A percentile compares a stretch with the other conserved stretches of the same genome.
Evolutionary conservation across 202 grass and related monocot genomes (phyloP).

Genomic region (Brachypodium distachyon): DNA sequence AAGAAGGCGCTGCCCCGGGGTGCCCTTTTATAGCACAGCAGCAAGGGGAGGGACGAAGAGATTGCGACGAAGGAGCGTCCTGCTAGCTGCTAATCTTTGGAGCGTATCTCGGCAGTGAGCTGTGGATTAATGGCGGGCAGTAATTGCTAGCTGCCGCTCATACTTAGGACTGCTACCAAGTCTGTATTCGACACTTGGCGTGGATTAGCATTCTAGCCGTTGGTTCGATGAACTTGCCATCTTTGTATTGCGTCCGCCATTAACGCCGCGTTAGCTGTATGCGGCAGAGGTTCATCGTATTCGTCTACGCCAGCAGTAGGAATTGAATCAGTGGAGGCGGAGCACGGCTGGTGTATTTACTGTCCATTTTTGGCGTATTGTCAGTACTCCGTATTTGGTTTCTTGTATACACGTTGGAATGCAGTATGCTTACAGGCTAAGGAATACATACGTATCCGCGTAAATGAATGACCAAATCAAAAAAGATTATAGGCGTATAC

Average conservation of each 20-base stretch:
- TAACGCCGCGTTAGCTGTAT: background rate
- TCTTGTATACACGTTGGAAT: background rate
- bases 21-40: slow-evolving; percentile 24
- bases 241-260: background rate
- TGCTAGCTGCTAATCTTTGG: background rate
- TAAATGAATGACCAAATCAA: too few species aligned
- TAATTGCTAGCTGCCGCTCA: too few species aligned
- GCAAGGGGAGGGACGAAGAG: background rate
- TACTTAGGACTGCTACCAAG: too few species aligned
- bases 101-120: background rate
- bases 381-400: background rate
- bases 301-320: background rate
- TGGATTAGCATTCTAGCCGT: slow-evolving; percentile 12
- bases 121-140: background rate
- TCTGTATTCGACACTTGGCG: background rate
- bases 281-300: background rate
- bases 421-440: background rate
- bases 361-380: background rate
- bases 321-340: background rate
- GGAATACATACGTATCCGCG: too few species aligned
- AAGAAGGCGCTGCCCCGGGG: background rate
- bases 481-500: too few species aligned
- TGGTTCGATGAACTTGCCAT: background rate
- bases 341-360: background rate
- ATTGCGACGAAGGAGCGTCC: too few species aligned